phyloP scores from a whole-genome alignment of 192 early-diverging fungal genomes.

The Coemansia sp. region DNA sequence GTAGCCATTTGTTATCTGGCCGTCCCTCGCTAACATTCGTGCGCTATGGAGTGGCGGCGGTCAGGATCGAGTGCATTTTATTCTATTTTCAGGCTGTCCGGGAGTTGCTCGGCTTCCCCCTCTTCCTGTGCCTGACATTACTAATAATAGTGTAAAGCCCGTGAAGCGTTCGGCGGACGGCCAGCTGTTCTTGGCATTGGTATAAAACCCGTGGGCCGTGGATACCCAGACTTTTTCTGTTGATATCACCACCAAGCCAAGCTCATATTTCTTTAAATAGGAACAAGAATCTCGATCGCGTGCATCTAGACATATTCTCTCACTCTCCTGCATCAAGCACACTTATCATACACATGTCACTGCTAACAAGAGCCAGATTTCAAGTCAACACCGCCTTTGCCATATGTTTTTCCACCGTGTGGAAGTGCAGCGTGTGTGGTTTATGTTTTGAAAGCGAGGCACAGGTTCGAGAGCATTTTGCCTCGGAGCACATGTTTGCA shows the following conservation, averaged over 20 bases:
- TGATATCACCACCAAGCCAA: neutral
- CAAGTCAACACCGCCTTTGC: constrained; percentile 5
- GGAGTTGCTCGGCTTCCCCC: constrained; percentile 5
- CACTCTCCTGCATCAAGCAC: constrained; percentile 7
- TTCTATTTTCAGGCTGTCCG: constrained; percentile 26
- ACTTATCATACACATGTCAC: constrained; percentile 11
- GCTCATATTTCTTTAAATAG: constrained; percentile 8
- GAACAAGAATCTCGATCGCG: constrained; percentile 9
- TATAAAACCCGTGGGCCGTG: constrained; percentile 18
- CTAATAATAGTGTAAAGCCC: constrained; percentile 22
- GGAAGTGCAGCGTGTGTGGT: constrained; percentile 54
- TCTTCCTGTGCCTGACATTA: constrained; percentile 8
- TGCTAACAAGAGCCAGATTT: constrained; percentile 4
- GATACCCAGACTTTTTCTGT: neutral
- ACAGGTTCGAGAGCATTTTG: constrained; percentile 51
- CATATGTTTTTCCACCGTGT: constrained; percentile 25
- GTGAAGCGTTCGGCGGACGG: constrained; percentile 5
- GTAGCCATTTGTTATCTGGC: neutral
- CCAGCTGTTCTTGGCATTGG: constrained; percentile 19
- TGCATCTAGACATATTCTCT: constrained; percentile 8
- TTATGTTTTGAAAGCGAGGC: constrained; percentile 39
- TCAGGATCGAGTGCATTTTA: constrained; percentile 8
- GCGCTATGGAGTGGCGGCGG: constrained; percentile 16
- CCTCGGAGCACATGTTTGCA: constrained; percentile 49
- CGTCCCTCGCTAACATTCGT: neutral